A percentile compares a stretch with the other conserved stretches of the same genome.
Evolutionary conservation across 306 rosid species (phyloP).

Genomic region (Cyamopsis tetragonoloba): DNA sequence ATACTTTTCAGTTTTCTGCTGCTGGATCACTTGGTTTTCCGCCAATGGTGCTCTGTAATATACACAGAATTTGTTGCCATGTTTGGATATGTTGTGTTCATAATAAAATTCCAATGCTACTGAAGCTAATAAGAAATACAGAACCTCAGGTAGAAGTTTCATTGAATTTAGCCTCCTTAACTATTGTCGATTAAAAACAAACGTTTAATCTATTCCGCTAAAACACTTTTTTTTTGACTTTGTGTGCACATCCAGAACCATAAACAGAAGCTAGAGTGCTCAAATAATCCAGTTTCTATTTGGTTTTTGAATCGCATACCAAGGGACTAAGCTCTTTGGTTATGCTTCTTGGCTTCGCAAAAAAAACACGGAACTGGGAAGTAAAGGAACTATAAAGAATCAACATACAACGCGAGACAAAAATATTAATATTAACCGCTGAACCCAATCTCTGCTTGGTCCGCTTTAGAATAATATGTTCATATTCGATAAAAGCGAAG

Average conservation of each 20-base stretch:
- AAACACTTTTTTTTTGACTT: too few relatives aligned
- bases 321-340: neutral
- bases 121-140: neutral
- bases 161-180: neutral
- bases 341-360: neutral
- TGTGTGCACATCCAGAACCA: neutral
- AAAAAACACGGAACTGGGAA: neutral
- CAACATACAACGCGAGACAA: neutral
- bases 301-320: neutral
- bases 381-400: neutral
- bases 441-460: conserved; percentile 22
- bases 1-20: neutral
- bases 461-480: conserved; percentile 16
- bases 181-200: neutral
- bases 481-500: conserved; percentile 29
- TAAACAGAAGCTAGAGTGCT: neutral
- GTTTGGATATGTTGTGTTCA: neutral
- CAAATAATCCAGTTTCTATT: neutral
- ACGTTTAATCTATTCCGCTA: too few relatives aligned
- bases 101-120: neutral
- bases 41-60: neutral
- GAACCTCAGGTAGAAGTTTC: neutral
- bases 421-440: neutral
- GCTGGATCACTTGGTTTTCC: neutral
- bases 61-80: neutral